Percentiles rank a stretch among this genome's conserved stretches.
phyloP scores from a whole-genome alignment of 2,329 filamentous ascomycete species.

The Fonsecaea pedrosoi region DNA sequence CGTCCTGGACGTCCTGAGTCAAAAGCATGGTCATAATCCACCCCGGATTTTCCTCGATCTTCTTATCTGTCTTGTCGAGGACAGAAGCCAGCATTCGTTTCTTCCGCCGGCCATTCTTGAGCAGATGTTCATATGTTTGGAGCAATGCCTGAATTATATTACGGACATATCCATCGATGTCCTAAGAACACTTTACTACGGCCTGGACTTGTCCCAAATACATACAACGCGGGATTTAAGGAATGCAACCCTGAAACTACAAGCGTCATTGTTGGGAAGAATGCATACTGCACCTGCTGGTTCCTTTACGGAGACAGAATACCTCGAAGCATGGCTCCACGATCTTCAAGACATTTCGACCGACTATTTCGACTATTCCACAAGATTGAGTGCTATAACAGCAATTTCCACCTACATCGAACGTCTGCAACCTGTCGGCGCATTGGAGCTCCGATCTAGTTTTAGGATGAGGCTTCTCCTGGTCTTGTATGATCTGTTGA shows the following conservation, averaged over 20 bases:
- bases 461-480: conserved; percentile 39
- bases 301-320: background rate
- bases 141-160: conserved; percentile 13
- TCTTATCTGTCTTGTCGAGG: conserved; percentile 20
- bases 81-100: background rate
- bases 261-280: conserved; percentile 22
- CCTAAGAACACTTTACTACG: conserved; percentile 1
- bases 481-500: conserved; percentile 75
- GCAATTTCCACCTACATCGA: conserved; percentile 29
- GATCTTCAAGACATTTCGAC: conserved; percentile 23
- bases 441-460: conserved; percentile 50
- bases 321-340: conserved; percentile 21
- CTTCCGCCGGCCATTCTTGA: conserved; percentile 21
- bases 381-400: conserved; percentile 31
- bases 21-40: conserved; percentile 9
- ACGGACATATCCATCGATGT: background rate
- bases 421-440: background rate
- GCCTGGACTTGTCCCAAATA: conserved; percentile 16
- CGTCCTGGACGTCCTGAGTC: conserved; percentile 14
- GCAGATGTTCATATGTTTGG: conserved; percentile 22
- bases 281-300: background rate
- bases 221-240: conserved; percentile 22
- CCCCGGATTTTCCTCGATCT: conserved; percentile 6
- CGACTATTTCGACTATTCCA: conserved; percentile 37
- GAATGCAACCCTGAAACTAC: conserved; percentile 24